Evolutionary conservation across 495 filamentous ascomycete genomes (phyloP).

Genomic region (Aspergillus wentii): DNA sequence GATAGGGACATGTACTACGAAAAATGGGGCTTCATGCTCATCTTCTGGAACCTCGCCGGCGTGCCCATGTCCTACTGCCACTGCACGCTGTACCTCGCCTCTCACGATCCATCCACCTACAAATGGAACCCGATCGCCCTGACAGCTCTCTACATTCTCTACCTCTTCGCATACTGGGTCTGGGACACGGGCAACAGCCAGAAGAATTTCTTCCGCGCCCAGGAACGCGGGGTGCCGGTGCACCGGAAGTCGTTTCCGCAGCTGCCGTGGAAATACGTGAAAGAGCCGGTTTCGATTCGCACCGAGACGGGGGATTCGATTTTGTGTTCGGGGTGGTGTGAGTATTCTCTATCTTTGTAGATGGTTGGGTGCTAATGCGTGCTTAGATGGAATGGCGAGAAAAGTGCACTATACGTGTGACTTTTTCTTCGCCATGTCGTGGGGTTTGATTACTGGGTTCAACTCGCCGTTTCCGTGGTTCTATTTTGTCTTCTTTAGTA

Average conservation of each 20-base stretch:
- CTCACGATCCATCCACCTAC: constrained; percentile 74
- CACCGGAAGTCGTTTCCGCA: constrained; percentile 82
- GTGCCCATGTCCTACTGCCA: constrained; percentile 96
- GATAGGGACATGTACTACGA: constrained; percentile 92
- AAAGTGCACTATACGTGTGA: constrained; percentile 94
- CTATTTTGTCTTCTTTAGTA: constrained; percentile 80
- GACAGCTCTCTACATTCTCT: constrained; percentile 55
- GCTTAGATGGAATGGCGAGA: constrained; percentile 62
- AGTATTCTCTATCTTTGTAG: constrained; percentile 9
- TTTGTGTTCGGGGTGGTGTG: constrained; percentile 85
- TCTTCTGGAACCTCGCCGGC: constrained; percentile 98
- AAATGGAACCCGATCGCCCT: constrained; percentile 63
- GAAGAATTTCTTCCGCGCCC: constrained; percentile 86
- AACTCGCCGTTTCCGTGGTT: constrained; percentile 77
- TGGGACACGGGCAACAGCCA: constrained; percentile 90
- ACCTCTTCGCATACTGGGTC: constrained; percentile 83
- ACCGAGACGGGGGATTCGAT: constrained; percentile 72
- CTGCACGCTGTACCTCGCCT: constrained; percentile 86
- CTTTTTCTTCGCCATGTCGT: constrained; percentile 68
- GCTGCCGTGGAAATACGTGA: constrained; percentile 71
- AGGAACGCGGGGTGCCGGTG: constrained; percentile 65
- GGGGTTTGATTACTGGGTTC: constrained; percentile 61
- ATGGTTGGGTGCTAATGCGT: not conserved
- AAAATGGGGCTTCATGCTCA: constrained; percentile 99
- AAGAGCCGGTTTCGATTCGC: constrained; percentile 73